These are phyloP conservation scores for Triticum timopheevii DNA, from an alignment of 176 grass and related monocot species.

Conservation along the genomic window DNA sequence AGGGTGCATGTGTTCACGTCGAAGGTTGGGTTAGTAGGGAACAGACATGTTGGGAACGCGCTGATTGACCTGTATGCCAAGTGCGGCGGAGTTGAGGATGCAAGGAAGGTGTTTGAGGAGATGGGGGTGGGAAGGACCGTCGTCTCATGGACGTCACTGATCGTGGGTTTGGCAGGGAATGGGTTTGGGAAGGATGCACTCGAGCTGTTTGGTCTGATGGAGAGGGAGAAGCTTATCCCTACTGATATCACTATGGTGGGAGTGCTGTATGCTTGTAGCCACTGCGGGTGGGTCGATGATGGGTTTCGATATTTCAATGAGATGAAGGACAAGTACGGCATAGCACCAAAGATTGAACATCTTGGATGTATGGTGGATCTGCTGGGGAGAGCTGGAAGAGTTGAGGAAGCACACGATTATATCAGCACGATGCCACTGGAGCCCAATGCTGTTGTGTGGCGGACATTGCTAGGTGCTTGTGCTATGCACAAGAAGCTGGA, in stretches of 20 bases:
- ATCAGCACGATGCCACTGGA: slow-evolving; percentile 66
- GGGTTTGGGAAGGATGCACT: slow-evolving; percentile 74
- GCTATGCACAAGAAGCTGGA: slow-evolving; percentile 77
- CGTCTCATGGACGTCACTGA: slow-evolving; percentile 71
- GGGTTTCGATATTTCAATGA: slow-evolving; percentile 78
- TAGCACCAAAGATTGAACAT: slow-evolving; percentile 72
- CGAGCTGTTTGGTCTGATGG: slow-evolving; percentile 62
- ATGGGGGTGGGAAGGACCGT: slow-evolving; percentile 50
- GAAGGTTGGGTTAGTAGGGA: slow-evolving; percentile 53
- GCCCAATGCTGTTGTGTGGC: slow-evolving; percentile 72
- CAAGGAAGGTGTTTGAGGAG: slow-evolving; percentile 63
- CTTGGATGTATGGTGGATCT: slow-evolving; percentile 89
- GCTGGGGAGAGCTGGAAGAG: slow-evolving; percentile 68
- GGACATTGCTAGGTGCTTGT: slow-evolving; percentile 82
- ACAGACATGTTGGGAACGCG: slow-evolving; percentile 63
- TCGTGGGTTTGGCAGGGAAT: slow-evolving; percentile 71
- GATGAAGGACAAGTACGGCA: slow-evolving; percentile 59
- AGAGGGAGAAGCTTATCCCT: slow-evolving; percentile 53
- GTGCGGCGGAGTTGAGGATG: slow-evolving; percentile 50
- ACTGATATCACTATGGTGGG: slow-evolving; percentile 86
- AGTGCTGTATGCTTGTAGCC: slow-evolving; percentile 88
- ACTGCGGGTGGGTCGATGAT: slow-evolving; percentile 75
- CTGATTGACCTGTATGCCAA: slow-evolving; percentile 82
- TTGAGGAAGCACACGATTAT: slow-evolving; percentile 73
- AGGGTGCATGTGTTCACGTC: slow-evolving; percentile 55